Base-by-base conservation (phyloP, 148 eudicot species). In the Vaccinium myrtillus region DNA sequence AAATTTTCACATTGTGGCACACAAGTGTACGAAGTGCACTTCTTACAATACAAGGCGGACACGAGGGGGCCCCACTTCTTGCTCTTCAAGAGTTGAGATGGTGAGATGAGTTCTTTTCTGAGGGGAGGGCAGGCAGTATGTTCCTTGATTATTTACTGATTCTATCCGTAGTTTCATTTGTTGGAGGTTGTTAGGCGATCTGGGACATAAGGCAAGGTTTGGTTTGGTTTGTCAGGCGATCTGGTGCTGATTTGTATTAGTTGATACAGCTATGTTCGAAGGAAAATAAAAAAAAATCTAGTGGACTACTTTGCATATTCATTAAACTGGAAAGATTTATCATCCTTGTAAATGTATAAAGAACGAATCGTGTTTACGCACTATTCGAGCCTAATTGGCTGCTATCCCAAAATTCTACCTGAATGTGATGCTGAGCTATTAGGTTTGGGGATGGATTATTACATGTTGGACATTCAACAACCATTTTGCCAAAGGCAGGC, bases 41-140 rank as follows among this genome's bases (percentile, higher is more conserved):
- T 95, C 98, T 23, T 95, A 95, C 90, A 95, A 93, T 81, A 93
- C 98, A 9, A 90, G 90, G 82, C 88, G 88, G 90, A 91, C 81
- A 19, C 81, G 49, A 32, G 81, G 81, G 55, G 67, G 81, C 65
- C 67, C 49, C 8, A n/a, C 81, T 79, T 78, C 81, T 53, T 79
- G 81, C 50, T 54, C 67, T n/a, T 79, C 81, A 0, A 18, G 81
- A 16, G 8, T 32, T 10, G 25, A 79, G 48, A 79, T 18, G 50
- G 69, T 79, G 65, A 79, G 49, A 56, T 79, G 81, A 79, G 18
- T 79, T 79, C n/a, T 23, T 67, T 25, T n/a, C 32, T 5, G 5
- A 23, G 14, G 14, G 73, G 25, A 25, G 36, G 36, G 73, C 30
- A 23, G 73, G 73, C 73, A 53, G 3, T 25, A 23, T 18, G 13